These are phyloP conservation scores for Tetrapisispora nanseiensis DNA, from an alignment of 805 yeast species.

Conservation along the genomic window DNA sequence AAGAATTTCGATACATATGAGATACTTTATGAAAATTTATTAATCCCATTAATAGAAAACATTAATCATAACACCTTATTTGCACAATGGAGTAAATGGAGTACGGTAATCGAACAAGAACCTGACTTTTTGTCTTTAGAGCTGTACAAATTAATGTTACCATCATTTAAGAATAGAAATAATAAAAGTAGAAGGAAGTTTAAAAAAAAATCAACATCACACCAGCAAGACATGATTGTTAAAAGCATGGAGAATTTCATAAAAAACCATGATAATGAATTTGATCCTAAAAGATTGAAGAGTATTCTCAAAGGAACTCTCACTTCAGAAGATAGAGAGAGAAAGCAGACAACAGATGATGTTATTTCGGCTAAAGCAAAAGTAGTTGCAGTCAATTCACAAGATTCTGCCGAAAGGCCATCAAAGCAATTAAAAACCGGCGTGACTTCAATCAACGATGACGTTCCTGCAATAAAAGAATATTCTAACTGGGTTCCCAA, in stretches of 20 bases:
- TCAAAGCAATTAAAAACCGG: constrained; percentile 5
- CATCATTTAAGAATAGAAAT: neutral
- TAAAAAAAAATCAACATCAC: neutral
- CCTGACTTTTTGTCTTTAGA: constrained; percentile 10
- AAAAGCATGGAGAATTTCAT: neutral
- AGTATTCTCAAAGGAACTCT: neutral
- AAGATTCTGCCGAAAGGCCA: constrained; percentile 21
- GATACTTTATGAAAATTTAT: constrained; percentile 8
- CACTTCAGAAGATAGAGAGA: neutral
- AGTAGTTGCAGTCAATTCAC: constrained; percentile 25
- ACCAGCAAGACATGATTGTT: neutral
- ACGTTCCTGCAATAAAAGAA: constrained; percentile 7
- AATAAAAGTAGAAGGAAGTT: neutral
- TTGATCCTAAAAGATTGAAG: neutral
- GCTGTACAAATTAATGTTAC: constrained; percentile 1
- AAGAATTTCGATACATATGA: constrained; percentile 10
- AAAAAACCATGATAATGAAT: neutral
- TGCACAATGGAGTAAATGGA: constrained; percentile 13
- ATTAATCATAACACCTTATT: constrained; percentile 10
- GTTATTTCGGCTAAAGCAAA: constrained; percentile 4
- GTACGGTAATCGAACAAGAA: constrained; percentile 5
- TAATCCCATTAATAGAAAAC: constrained; percentile 8
- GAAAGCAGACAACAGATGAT: neutral
- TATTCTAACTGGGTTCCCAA: constrained; percentile 37
- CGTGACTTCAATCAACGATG: neutral